phyloP scores from a whole-genome alignment of 805 yeast species.

The Cyberlindnera maritima region DNA sequence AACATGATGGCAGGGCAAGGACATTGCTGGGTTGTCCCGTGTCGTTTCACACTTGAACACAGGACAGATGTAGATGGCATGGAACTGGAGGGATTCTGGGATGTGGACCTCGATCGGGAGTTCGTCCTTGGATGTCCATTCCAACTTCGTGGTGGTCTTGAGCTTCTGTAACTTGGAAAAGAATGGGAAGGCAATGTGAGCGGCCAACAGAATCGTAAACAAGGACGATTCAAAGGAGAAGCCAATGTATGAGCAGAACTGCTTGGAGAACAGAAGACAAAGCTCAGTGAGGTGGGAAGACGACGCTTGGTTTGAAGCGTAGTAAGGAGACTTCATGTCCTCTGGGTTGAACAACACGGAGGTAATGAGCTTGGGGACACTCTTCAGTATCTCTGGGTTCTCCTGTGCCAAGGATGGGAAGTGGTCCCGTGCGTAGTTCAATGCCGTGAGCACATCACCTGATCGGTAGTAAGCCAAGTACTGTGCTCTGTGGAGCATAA shows the following conservation, averaged over 20 bases:
- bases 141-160: slow-evolving; percentile 37
- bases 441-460: slow-evolving; percentile 31
- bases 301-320: slow-evolving; percentile 20
- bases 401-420: slow-evolving; percentile 39
- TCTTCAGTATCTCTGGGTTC: slow-evolving; percentile 33
- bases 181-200: slow-evolving; percentile 51
- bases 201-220: slow-evolving; percentile 47
- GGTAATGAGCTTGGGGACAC: slow-evolving; percentile 44
- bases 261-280: slow-evolving; percentile 39
- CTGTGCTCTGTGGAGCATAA: slow-evolving; percentile 42
- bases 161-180: slow-evolving; percentile 47
- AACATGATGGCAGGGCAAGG: slow-evolving; percentile 63
- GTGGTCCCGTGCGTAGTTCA: slow-evolving; percentile 41
- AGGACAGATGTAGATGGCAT: slow-evolving; percentile 70
- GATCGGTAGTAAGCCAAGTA: slow-evolving; percentile 33
- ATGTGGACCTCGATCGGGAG: slow-evolving; percentile 59
- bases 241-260: slow-evolving; percentile 47
- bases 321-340: slow-evolving; percentile 24
- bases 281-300: slow-evolving; percentile 31
- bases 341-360: slow-evolving; percentile 29
- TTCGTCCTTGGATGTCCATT: slow-evolving; percentile 59
- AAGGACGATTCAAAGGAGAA: slow-evolving; percentile 53
- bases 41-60: slow-evolving; percentile 64
- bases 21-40: slow-evolving; percentile 55
- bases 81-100: slow-evolving; percentile 53